Evolutionary conservation across 208 protist species (phyloP).

Genomic region (Leishmania tropica): DNA sequence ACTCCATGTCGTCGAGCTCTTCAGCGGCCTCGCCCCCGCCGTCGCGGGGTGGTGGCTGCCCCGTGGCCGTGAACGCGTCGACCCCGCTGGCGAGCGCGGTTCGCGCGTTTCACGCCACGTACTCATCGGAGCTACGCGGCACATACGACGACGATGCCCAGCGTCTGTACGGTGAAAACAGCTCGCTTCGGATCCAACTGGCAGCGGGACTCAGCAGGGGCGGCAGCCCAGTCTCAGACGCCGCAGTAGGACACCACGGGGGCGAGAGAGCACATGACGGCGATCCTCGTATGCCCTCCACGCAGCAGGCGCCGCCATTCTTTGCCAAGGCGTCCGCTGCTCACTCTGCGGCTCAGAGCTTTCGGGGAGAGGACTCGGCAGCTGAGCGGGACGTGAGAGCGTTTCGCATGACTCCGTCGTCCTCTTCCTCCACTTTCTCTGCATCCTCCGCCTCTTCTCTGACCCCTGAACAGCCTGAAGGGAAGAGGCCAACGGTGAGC

Average conservation of each 20-base stretch:
- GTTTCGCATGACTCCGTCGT: constrained; percentile 11
- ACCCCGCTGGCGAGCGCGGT: constrained; percentile 13
- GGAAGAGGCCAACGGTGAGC: background rate
- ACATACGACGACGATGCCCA: background rate
- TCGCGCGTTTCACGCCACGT: constrained; percentile 9
- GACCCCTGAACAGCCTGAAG: background rate
- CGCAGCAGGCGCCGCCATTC: constrained; percentile 25
- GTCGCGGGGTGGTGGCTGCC: background rate
- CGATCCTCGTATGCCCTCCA: background rate
- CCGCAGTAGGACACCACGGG: background rate
- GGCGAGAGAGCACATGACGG: background rate
- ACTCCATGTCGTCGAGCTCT: constrained; percentile 1
- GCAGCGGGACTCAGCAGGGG: constrained; percentile 10
- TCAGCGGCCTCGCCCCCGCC: constrained; percentile 1
- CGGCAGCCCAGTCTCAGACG: background rate
- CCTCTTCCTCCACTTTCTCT: constrained; percentile 24
- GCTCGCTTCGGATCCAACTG: constrained; percentile 17
- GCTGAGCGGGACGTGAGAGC: background rate
- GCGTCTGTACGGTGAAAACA: background rate
- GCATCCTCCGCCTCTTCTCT: background rate
- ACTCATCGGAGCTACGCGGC: constrained; percentile 5
- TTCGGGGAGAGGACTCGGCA: background rate
- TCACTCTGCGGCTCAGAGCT: background rate
- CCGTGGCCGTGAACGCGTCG: background rate
- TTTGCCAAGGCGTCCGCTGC: constrained; percentile 2